A percentile compares a stretch with the other conserved stretches of the same genome.
Conservation (phyloP, 345 rosid genomes). For the Citrus hindsii region DNA sequence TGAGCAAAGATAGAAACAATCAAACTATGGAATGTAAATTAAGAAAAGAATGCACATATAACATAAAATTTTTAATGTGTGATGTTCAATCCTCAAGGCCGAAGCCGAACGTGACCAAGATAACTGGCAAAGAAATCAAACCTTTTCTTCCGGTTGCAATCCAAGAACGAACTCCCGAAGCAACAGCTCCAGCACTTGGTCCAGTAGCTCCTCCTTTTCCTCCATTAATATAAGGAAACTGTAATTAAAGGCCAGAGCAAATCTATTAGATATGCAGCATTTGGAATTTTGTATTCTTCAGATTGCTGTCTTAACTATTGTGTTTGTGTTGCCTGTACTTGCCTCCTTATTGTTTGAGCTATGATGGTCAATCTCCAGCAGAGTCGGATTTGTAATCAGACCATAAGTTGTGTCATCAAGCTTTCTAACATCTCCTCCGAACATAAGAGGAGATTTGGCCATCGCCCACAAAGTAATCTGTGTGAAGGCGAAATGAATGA, state of each 20-base stretch:
- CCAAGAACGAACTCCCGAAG: constrained; percentile 67
- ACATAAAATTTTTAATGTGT: background rate
- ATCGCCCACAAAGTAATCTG: constrained; percentile 95
- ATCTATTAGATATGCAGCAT: background rate
- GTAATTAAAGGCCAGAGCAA: constrained; percentile 9
- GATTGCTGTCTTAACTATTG: background rate
- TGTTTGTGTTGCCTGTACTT: background rate
- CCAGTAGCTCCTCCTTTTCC: constrained; percentile 13
- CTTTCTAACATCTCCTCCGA: constrained; percentile 79
- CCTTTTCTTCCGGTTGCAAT: constrained; percentile 73
- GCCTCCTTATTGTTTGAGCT: constrained; percentile 78
- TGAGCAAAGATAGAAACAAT: background rate
- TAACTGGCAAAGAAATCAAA: constrained; percentile 13
- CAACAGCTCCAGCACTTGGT: constrained; percentile 1
- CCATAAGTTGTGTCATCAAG: constrained; percentile 53
- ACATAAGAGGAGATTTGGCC: constrained; percentile 88
- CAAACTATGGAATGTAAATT: background rate
- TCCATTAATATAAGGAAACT: constrained; percentile 48
- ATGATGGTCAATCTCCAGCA: constrained; percentile 59
- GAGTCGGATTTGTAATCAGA: constrained; percentile 67
- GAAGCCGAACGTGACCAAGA: no score
- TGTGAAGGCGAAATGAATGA: constrained; percentile 9
- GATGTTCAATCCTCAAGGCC: no score
- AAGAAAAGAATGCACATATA: no score
- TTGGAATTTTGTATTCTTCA: background rate